phyloP scores from a whole-genome alignment of 306 rosid species.

The Casuarina equisetifolia region DNA sequence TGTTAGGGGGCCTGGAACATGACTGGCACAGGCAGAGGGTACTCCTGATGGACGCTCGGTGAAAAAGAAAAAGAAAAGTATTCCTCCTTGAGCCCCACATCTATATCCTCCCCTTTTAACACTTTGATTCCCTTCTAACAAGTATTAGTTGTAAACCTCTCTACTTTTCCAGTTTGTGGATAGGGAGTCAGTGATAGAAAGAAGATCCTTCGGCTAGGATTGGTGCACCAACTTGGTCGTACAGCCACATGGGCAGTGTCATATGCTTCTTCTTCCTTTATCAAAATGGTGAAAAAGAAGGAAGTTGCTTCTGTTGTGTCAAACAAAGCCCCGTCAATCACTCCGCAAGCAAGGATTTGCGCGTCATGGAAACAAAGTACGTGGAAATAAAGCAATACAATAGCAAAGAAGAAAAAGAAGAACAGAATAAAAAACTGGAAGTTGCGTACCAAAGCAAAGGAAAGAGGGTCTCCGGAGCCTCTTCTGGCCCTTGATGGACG shows the following conservation, averaged over 20 bases:
- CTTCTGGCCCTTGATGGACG: neutral
- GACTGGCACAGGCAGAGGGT: neutral
- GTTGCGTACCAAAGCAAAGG: neutral
- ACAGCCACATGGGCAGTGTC: slow-evolving; percentile 23
- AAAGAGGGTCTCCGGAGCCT: neutral
- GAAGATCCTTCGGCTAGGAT: slow-evolving; percentile 16
- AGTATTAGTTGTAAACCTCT: slow-evolving; percentile 7
- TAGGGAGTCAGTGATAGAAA: neutral
- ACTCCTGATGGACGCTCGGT: too few relatives aligned
- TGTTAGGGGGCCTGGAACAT: neutral
- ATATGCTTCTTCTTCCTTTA: neutral
- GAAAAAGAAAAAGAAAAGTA: neutral
- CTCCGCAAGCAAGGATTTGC: slow-evolving; percentile 23
- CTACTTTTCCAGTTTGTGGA: neutral
- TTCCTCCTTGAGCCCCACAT: neutral
- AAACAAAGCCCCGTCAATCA: slow-evolving; percentile 32
- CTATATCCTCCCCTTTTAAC: neutral
- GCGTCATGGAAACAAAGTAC: too few relatives aligned
- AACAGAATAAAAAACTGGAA: neutral
- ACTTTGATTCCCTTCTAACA: neutral
- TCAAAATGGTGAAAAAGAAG: neutral
- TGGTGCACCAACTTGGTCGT: slow-evolving; percentile 28
- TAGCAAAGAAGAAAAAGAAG: neutral
- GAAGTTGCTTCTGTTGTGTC: neutral
- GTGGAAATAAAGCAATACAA: neutral